Base-by-base conservation (phyloP, 768 basidiomycete genomes). In the Mycena rebaudengoi region DNA sequence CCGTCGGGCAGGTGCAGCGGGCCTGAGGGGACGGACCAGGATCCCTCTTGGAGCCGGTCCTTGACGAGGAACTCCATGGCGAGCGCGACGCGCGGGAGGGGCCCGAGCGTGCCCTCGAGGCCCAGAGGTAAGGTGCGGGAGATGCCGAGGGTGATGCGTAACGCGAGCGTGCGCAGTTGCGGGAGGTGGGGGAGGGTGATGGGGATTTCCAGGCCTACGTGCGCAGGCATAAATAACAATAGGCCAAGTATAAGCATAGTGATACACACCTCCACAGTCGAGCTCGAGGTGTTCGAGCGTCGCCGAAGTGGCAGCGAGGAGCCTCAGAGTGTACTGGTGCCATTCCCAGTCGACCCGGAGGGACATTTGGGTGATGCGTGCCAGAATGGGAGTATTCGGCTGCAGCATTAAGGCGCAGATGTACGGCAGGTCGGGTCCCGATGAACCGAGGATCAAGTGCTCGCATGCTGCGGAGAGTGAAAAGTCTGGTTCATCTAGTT, bases 121-220 rank as follows among this genome's bases (percentile, higher is more conserved):
- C 65, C 65, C 10, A 21, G 16, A 11, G 65, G 65, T 2, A 62
- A 21, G 30, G 51, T 28, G 6, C 49, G 52, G 7, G 43, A 23
- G 28, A 60, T 37, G 21, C 45, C 51, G 12, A 23, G 45, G 35
- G 33, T 49, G 7, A 67, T 43, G 45, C 40, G 50, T 20, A 63
- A 29, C 1, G 45, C 55, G 7, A 67, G n/a, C 13, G 44, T 20
- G 26, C 39, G 56, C 2, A 67, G 40, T n/a, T 53, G 41, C 3
- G 66, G 52, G 10, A 55, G 61, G 7, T 41, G 26, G 5, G 61
- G 61, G 40, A 67, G 61, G 32, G 28, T 11, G 18, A 54, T 13
- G 1, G 51, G 51, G 23, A 40, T 23, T 3, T 13, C 8, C 13
- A 66, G 44, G 8, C 16, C 65, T 66, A 50, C 8, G n/a, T 13